These are phyloP conservation scores for Pichia cabralensis DNA, from an alignment of 805 yeast species.

Conservation along the genomic window DNA sequence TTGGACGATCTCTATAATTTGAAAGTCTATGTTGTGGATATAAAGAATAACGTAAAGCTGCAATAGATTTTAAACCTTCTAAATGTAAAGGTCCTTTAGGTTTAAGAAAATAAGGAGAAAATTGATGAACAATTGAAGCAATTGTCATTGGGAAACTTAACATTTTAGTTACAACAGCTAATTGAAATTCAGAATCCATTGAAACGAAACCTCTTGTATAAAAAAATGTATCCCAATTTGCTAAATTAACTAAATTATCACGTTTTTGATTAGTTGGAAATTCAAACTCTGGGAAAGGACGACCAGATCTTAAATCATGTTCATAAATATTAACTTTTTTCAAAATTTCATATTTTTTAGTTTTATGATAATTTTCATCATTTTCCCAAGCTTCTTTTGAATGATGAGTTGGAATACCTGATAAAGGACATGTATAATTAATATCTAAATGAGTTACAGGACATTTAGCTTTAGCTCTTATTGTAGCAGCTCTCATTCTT, in stretches of 20 bases:
- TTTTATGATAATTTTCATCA: constrained; percentile 62
- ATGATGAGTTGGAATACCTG: constrained; percentile 96
- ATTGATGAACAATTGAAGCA: constrained; percentile 72
- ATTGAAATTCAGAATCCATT: constrained; percentile 93
- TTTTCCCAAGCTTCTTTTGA: constrained; percentile 80
- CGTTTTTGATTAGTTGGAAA: constrained; percentile 74
- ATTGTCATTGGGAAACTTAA: constrained; percentile 88
- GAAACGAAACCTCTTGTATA: constrained; percentile 89
- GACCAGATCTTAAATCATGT: constrained; percentile 88
- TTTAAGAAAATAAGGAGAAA: constrained; percentile 69
- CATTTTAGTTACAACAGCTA: constrained; percentile 92
- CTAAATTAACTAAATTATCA: constrained; percentile 67
- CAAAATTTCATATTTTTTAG: constrained; percentile 60
- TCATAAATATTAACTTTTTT: constrained; percentile 86
- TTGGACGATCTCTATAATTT: constrained; percentile 70
- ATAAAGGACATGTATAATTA: constrained; percentile 78
- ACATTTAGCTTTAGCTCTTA: constrained; percentile 78
- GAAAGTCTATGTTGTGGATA: constrained; percentile 60
- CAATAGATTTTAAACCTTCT: constrained; percentile 88
- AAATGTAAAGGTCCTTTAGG: constrained; percentile 84
- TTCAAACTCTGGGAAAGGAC: constrained; percentile 91
- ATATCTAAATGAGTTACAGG: constrained; percentile 81
- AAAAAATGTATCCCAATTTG: constrained; percentile 86
- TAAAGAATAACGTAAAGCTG: constrained; percentile 85
- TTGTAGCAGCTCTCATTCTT: constrained; percentile 84